These are phyloP conservation scores for Camillea tinctor DNA, from an alignment of 2,329 filamentous ascomycete genomes.

Conservation along the genomic window DNA sequence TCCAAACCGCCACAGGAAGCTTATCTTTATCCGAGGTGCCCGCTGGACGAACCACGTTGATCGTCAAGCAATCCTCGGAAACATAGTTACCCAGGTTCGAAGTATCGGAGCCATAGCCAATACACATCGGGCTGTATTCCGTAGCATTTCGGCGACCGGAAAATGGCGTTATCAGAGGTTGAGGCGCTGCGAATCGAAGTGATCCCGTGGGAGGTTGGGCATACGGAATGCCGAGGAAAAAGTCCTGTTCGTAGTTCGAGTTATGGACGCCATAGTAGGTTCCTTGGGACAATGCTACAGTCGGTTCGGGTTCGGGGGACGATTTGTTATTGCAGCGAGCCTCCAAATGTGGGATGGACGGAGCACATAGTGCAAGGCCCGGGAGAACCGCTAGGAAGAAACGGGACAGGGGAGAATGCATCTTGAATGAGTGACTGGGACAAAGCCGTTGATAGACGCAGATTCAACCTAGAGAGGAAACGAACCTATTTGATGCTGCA, in stretches of 20 bases:
- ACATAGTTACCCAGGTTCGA: constrained; percentile 22
- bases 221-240: constrained; percentile 56
- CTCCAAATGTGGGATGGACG: background rate
- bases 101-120: constrained; percentile 47
- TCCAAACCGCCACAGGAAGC: constrained; percentile 44
- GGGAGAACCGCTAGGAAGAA: background rate
- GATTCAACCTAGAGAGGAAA: background rate
- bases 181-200: constrained; percentile 51
- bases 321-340: background rate
- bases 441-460: background rate
- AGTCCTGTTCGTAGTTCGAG: constrained; percentile 44
- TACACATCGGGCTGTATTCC: constrained; percentile 46
- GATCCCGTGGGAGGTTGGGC: constrained; percentile 51
- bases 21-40: constrained; percentile 26
- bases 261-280: constrained; percentile 45
- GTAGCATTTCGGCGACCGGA: constrained; percentile 41
- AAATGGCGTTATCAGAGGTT: constrained; percentile 47
- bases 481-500: background rate
- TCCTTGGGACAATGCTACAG: constrained; percentile 33
- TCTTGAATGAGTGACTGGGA: background rate
- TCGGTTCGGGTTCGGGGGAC: no score
- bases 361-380: background rate
- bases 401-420: background rate
- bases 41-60: constrained; percentile 54
- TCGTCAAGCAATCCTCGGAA: constrained; percentile 52